These are phyloP conservation scores for Tylopilus sp. DNA, from an alignment of 768 basidiomycete genomes.

Conservation along the genomic window DNA sequence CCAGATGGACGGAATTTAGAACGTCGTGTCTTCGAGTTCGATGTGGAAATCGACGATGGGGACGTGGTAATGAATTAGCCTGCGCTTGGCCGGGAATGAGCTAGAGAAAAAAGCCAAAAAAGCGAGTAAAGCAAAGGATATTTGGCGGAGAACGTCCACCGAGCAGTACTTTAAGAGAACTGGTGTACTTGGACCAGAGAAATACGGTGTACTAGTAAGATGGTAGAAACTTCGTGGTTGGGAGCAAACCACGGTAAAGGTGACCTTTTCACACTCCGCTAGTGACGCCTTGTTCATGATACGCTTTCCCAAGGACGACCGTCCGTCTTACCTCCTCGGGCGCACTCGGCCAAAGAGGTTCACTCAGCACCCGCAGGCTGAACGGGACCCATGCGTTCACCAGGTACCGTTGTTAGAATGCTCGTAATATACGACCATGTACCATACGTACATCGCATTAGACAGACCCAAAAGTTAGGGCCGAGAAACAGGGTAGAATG, in stretches of 20 bases:
- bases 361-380: not conserved
- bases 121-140: conserved; percentile 28
- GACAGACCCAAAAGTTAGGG: conserved; percentile 2
- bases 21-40: conserved; percentile 31
- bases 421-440: conserved; percentile 15
- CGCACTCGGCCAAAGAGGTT: not conserved
- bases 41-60: conserved; percentile 20
- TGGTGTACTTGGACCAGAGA: conserved; percentile 35
- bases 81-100: conserved; percentile 27
- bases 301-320: conserved; percentile 23
- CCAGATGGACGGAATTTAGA: conserved; percentile 17
- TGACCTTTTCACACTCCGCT: conserved; percentile 35
- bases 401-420: conserved; percentile 3
- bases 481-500: conserved; percentile 13
- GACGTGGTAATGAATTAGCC: conserved; percentile 32
- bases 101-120: conserved; percentile 17
- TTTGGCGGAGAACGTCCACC: conserved; percentile 31
- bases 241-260: conserved; percentile 24
- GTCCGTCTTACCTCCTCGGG: conserved; percentile 8
- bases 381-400: not conserved
- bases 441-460: conserved; percentile 18
- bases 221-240: conserved; percentile 33
- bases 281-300: conserved; percentile 4
- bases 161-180: conserved; percentile 31
- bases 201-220: conserved; percentile 38